Percentiles rank a stretch among this genome's conserved stretches.
Conservation (phyloP, 257 asterid species). For the Ballota nigra region DNA sequence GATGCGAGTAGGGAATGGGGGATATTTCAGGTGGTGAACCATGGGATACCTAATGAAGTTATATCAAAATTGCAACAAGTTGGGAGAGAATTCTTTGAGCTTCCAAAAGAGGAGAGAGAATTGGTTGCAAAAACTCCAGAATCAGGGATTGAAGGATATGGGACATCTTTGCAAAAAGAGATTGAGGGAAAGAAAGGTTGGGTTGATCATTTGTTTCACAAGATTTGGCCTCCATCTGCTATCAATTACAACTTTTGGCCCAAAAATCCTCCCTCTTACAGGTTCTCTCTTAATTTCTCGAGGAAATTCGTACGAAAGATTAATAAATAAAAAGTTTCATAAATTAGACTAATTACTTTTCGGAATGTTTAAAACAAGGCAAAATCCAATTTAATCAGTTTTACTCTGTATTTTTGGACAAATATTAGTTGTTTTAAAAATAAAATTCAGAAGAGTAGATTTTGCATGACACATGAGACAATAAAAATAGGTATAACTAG, state of each 20-base stretch:
- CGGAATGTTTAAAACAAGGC: no score
- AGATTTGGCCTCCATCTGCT: constrained; percentile 64
- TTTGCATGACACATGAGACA: no score
- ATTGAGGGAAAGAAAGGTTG: constrained; percentile 68
- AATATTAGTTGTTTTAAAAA: no score
- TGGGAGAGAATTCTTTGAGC: constrained; percentile 56
- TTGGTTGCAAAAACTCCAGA: constrained; percentile 41
- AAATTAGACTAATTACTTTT: no score
- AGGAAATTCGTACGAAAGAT: no score
- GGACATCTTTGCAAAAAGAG: constrained; percentile 56
- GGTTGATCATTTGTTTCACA: constrained; percentile 89
- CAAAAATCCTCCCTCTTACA: constrained; percentile 59
- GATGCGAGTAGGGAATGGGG: constrained; percentile 64
- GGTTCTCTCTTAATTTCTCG: constrained; percentile 28
- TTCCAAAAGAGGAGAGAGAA: constrained; percentile 48
- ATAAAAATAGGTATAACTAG: no score
- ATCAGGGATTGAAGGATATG: constrained; percentile 66
- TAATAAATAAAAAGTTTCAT: no score
- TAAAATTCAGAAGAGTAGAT: no score
- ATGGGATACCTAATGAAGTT: constrained; percentile 43
- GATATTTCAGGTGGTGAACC: constrained; percentile 60
- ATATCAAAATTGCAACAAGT: constrained; percentile 42
- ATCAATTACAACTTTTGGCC: constrained; percentile 68
- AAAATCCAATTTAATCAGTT: no score
- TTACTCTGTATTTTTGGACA: no score